phyloP scores from a whole-genome alignment of 2,329 filamentous ascomycete species.

The Aspergillus clavatus region DNA sequence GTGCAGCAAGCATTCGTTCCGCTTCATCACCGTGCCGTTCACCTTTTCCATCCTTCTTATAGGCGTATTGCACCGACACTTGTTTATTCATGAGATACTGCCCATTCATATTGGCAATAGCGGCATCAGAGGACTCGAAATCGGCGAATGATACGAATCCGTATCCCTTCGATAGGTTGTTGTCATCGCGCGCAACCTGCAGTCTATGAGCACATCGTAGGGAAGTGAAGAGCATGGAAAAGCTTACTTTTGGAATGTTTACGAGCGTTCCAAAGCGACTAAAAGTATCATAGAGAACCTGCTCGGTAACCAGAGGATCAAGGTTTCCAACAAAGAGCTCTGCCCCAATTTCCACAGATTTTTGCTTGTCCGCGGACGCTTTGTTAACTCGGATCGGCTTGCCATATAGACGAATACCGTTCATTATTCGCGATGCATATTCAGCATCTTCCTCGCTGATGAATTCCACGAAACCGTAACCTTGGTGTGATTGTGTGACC shows the following conservation, averaged over 20 bases:
- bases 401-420: slow-evolving; percentile 85
- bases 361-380: slow-evolving; percentile 86
- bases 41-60: slow-evolving; percentile 98
- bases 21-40: slow-evolving; percentile 93
- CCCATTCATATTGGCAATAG: slow-evolving; percentile 87
- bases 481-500: slow-evolving; percentile 93
- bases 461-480: slow-evolving; percentile 98
- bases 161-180: slow-evolving; percentile 86
- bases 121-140: slow-evolving; percentile 90
- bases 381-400: slow-evolving; percentile 98
- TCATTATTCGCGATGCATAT: slow-evolving; percentile 95
- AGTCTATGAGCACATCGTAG: slow-evolving; percentile 21
- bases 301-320: slow-evolving; percentile 90
- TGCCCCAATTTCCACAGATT: slow-evolving; percentile 86
- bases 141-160: slow-evolving; percentile 90
- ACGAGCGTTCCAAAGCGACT: slow-evolving; percentile 83
- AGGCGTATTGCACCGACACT: slow-evolving; percentile 93
- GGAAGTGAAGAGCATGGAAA: background rate
- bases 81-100: slow-evolving; percentile 98
- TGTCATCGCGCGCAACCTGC: slow-evolving; percentile 74
- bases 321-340: slow-evolving; percentile 97
- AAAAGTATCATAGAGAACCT: slow-evolving; percentile 92
- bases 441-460: slow-evolving; percentile 92
- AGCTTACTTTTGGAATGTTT: slow-evolving; percentile 71
- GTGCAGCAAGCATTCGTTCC: slow-evolving; percentile 82